Evolutionary conservation across 257 asterid species (phyloP).

Genomic region (Scutellaria galericulata): DNA sequence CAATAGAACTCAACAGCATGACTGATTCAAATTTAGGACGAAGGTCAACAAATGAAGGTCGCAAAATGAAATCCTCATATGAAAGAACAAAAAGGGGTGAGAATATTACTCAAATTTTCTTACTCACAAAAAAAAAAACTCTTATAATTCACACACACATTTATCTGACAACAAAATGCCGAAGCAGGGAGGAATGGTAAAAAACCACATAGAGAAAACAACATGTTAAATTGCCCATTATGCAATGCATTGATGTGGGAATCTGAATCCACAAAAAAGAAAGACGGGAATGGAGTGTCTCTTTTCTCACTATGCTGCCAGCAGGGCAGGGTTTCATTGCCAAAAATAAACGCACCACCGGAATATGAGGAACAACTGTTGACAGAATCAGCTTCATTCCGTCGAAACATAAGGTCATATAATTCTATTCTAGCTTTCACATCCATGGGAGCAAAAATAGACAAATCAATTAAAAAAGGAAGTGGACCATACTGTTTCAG

Average conservation of each 20-base stretch:
- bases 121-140: no score
- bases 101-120: no score
- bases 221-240: not conserved
- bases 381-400: not conserved
- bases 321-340: not conserved
- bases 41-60: no score
- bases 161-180: no score
- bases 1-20: not conserved
- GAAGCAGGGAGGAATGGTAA: no score
- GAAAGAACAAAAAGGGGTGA: no score
- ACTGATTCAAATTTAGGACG: no score
- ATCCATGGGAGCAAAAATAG: not conserved
- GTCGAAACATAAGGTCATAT: not conserved
- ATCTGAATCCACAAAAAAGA: not conserved
- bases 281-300: not conserved
- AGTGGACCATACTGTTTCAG: not conserved
- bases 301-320: not conserved
- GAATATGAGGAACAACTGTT: not conserved
- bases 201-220: not conserved
- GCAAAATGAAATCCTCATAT: no score
- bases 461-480: not conserved
- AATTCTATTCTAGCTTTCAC: not conserved
- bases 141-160: no score
- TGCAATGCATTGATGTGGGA: slow-evolving; percentile 7
- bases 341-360: not conserved